Conservation (phyloP, 306 rosid genomes). For the Chamaecrista fasciculata region DNA sequence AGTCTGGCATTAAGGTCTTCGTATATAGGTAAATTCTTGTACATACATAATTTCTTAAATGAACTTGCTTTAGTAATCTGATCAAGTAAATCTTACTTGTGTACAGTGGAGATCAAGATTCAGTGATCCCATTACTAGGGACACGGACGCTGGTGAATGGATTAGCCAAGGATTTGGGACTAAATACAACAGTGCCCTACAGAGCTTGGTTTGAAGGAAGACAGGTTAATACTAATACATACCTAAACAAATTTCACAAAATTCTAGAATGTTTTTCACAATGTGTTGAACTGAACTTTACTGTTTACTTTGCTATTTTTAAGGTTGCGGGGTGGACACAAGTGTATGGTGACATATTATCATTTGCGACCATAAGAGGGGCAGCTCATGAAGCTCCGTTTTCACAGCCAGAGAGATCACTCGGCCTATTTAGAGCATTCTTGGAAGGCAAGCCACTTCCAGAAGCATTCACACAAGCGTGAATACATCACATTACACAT, state of each 20-base stretch:
- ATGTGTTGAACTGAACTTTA: not conserved
- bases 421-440: constrained; percentile 37
- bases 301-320: not conserved
- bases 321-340: constrained; percentile 60
- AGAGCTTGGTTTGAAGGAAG: constrained; percentile 53
- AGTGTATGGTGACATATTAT: constrained; percentile 45
- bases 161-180: constrained; percentile 37
- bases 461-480: constrained; percentile 5
- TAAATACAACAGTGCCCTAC: constrained; percentile 48
- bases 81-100: not conserved
- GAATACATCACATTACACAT: not conserved
- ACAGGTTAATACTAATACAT: constrained; percentile 34
- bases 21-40: constrained; percentile 36
- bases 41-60: not conserved
- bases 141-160: constrained; percentile 37
- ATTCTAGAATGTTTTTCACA: not conserved
- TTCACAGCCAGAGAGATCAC: constrained; percentile 52
- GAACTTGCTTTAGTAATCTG: too few relatives aligned
- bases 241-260: not conserved
- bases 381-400: constrained; percentile 50
- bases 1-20: constrained; percentile 46
- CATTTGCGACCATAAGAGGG: constrained; percentile 52
- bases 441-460: constrained; percentile 48
- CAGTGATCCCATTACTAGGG: constrained; percentile 40
- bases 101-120: constrained; percentile 52